These are phyloP conservation scores for Mucor racemosus DNA, from an alignment of 371 early-diverging fungal species.

Conservation along the genomic window DNA sequence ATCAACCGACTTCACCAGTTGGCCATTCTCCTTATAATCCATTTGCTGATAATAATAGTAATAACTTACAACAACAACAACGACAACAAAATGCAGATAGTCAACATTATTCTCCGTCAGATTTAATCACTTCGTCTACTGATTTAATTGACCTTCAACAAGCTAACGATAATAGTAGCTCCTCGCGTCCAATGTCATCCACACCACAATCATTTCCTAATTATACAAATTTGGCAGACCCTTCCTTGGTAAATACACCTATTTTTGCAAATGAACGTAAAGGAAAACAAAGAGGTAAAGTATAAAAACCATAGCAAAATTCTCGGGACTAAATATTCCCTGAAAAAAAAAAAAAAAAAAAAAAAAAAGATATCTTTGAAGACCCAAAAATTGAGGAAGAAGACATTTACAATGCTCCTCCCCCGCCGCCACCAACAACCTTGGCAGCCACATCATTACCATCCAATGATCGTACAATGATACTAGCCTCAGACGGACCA, in stretches of 20 bases:
- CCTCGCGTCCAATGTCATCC: slow-evolving; percentile 9
- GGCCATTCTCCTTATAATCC: slow-evolving; percentile 28
- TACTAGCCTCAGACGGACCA: slow-evolving; percentile 8
- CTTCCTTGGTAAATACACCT: background rate
- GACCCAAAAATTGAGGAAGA: slow-evolving; percentile 21
- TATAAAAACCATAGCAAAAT: background rate
- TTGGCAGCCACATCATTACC: slow-evolving; percentile 3
- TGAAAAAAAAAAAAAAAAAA: too few relatives aligned
- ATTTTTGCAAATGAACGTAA: slow-evolving; percentile 2
- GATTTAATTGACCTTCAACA: slow-evolving; percentile 34
- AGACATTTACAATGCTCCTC: background rate
- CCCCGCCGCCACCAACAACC: background rate
- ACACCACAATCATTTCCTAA: background rate
- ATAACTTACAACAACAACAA: background rate
- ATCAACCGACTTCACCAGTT: slow-evolving; percentile 1
- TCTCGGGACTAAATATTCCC: background rate
- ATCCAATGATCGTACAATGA: slow-evolving; percentile 1
- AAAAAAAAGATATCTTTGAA: slow-evolving; percentile 12
- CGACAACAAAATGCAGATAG: slow-evolving; percentile 6
- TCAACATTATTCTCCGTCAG: slow-evolving; percentile 23
- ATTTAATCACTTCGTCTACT: slow-evolving; percentile 5
- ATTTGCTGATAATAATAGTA: slow-evolving; percentile 12
- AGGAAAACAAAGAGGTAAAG: slow-evolving; percentile 11
- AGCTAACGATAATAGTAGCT: background rate
- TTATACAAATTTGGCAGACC: background rate